Conservation (phyloP, 305 asterid species). For the Euphrasia arctica region DNA sequence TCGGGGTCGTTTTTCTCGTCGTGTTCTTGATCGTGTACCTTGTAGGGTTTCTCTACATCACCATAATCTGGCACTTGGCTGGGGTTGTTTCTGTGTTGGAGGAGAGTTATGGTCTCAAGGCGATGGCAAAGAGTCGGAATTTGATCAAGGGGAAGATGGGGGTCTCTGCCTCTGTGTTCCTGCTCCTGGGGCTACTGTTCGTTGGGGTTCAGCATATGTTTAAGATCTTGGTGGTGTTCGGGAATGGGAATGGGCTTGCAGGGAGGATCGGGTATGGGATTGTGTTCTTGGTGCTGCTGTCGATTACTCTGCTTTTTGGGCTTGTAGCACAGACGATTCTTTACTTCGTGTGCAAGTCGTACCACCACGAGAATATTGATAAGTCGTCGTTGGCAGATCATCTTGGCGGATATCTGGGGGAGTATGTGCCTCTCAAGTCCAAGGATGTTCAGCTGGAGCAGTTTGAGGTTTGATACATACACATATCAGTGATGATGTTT, state of each 20-base stretch:
- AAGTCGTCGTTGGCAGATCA: slow-evolving; percentile 19
- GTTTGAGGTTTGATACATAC: slow-evolving; percentile 12
- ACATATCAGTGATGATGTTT: no score
- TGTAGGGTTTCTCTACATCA: slow-evolving; percentile 11
- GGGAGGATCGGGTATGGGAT: slow-evolving; percentile 17
- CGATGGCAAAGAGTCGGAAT: slow-evolving; percentile 7
- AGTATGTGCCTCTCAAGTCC: slow-evolving; percentile 17
- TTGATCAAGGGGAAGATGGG: slow-evolving; percentile 22
- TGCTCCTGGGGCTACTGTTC: slow-evolving; percentile 6
- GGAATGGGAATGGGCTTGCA: neutral
- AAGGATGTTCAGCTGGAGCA: slow-evolving; percentile 17
- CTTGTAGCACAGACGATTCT: slow-evolving; percentile 1
- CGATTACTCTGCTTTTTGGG: slow-evolving; percentile 3
- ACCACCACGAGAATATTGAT: slow-evolving; percentile 17
- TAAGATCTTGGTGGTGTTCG: slow-evolving; percentile 1
- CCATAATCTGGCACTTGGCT: slow-evolving; percentile 20
- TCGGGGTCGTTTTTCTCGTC: neutral
- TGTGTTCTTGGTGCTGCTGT: slow-evolving; percentile 5
- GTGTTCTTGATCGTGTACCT: neutral
- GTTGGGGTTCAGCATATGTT: slow-evolving; percentile 15
- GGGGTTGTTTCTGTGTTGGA: slow-evolving; percentile 17
- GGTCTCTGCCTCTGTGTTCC: slow-evolving; percentile 2
- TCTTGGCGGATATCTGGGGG: slow-evolving; percentile 17
- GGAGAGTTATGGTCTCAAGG: slow-evolving; percentile 12
- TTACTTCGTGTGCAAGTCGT: slow-evolving; percentile 20